Evolutionary conservation across 2,329 filamentous ascomycete genomes (phyloP), one percentile per base, ranked within the genome.

Genomic region (Chaetothyriales sp.): DNA sequence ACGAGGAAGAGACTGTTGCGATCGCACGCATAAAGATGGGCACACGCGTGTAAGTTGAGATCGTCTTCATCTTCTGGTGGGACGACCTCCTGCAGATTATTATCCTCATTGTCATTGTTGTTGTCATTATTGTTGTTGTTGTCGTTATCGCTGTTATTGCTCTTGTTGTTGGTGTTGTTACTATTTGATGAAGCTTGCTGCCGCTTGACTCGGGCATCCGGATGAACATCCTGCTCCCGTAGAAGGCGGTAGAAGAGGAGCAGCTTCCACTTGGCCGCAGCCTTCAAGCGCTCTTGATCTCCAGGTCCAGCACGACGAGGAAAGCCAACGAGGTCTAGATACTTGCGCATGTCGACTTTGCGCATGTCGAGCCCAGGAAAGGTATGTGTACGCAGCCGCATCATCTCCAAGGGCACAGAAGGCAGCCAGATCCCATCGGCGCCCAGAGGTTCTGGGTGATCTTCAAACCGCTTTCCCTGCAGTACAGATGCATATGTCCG

Each of bases 21-120:
- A 56, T 79, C 77, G 32, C 72, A 74, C 0, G 75, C 72, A 57
- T 77, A 79, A 44, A 78, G 64, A 60, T 80, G 77, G 2, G 74
- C 75, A 56, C 73, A 76, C 1, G 75, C 71, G 55, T 79, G 76
- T 18, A 79, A 61, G 55, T 79, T 79, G 28, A 74, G 69, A 47
- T 61, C 66, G 53, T 61, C 65, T 39, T 39, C 32, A 39, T 39
- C 32, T 39, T 39, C 32, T 12, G 52, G 59, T 68, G 12, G 48
- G 63, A 48, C 59, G 50, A 15, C 65, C 8, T 39, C 10, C 32
- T 39, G 65, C 32, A 53, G 61, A 18, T 49, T 49, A 6, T 51
- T 42, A 25, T 56, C 49, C n/a, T 50, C 50, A 15, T 39, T 39
- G 10, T 22, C 19, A n/a, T 2, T 44, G 26, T 28, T 58, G 53